Evolutionary conservation across 768 basidiomycete species (phyloP).

Genomic region (Suillus tomentosus): DNA sequence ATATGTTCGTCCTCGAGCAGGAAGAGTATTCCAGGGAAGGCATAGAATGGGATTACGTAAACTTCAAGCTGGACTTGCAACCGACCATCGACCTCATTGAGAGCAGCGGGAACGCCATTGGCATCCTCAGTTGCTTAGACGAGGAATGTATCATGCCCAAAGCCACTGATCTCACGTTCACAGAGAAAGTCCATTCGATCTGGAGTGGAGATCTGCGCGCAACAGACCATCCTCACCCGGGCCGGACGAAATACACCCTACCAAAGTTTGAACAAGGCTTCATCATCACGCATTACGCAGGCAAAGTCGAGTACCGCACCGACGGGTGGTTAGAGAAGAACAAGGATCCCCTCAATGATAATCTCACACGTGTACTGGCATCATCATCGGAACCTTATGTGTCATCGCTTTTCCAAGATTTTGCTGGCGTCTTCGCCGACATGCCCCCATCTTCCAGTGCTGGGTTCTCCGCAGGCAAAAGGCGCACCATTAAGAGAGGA

Average conservation of each 20-base stretch:
- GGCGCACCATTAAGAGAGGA: conserved; percentile 85
- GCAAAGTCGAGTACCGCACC: conserved; percentile 93
- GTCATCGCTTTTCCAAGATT: conserved; percentile 83
- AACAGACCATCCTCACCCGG: conserved; percentile 62
- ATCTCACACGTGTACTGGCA: conserved; percentile 86
- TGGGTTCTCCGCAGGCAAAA: conserved; percentile 52
- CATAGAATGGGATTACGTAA: conserved; percentile 97
- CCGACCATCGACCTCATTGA: conserved; percentile 99
- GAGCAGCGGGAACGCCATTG: conserved; percentile 69
- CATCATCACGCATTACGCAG: conserved; percentile 94
- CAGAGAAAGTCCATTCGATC: conserved; percentile 82
- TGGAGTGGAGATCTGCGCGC: conserved; percentile 55
- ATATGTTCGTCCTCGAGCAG: conserved; percentile 99
- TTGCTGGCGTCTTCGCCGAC: conserved; percentile 46
- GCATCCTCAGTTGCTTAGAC: conserved; percentile 90
- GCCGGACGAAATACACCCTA: conserved; percentile 81
- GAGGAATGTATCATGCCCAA: conserved; percentile 99
- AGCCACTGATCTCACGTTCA: conserved; percentile 93
- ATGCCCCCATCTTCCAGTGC: conserved; percentile 35
- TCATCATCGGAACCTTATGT: conserved; percentile 82
- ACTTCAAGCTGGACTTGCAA: conserved; percentile 96
- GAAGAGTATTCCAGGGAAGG: conserved; percentile 97
- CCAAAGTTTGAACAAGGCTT: conserved; percentile 93
- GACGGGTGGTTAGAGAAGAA: conserved; percentile 99
- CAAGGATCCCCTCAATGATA: conserved; percentile 97